Conservation (phyloP, 2,329 filamentous ascomycete genomes). For the Sporothrix humicola region DNA sequence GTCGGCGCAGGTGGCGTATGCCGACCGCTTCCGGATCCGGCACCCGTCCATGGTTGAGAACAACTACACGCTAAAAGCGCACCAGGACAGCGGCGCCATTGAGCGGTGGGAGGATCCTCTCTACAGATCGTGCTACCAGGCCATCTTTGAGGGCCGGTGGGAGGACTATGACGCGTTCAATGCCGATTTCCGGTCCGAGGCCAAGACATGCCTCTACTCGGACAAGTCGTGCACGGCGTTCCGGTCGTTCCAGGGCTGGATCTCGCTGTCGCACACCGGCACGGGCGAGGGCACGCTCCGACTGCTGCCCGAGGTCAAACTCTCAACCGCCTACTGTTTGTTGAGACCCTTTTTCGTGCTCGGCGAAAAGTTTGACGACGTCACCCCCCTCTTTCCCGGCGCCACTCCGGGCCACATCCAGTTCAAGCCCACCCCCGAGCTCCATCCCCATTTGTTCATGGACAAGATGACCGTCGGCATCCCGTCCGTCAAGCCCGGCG, state of each 20-base stretch:
- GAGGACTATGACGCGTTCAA: slow-evolving; percentile 72
- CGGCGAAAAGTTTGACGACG: slow-evolving; percentile 38
- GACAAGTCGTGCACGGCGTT: slow-evolving; percentile 67
- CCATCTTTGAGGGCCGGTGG: slow-evolving; percentile 67
- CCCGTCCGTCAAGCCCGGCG: slow-evolving; percentile 65
- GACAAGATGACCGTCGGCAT: slow-evolving; percentile 66
- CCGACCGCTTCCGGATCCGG: slow-evolving; percentile 42
- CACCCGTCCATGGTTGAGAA: slow-evolving; percentile 39
- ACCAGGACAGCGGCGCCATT: slow-evolving; percentile 61
- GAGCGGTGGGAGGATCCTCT: slow-evolving; percentile 63
- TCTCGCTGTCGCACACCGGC: slow-evolving; percentile 65
- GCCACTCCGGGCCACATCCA: slow-evolving; percentile 38
- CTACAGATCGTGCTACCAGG: slow-evolving; percentile 63
- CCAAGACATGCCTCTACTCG: slow-evolving; percentile 40
- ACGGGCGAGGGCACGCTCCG: slow-evolving; percentile 71
- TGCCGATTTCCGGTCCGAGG: slow-evolving; percentile 48
- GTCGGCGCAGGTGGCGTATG: slow-evolving; percentile 39
- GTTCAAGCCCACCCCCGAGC: slow-evolving; percentile 45
- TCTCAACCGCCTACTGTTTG: slow-evolving; percentile 70
- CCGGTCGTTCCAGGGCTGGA: slow-evolving; percentile 73
- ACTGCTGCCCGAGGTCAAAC: slow-evolving; percentile 70
- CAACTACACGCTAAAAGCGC: slow-evolving; percentile 62
- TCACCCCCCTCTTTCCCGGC: slow-evolving; percentile 37
- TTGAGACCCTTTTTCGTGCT: slow-evolving; percentile 69
- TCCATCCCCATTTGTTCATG: slow-evolving; percentile 67